Evolutionary conservation across 2,329 filamentous ascomycete species (phyloP).

Genomic region (Epichloe bromicola): DNA sequence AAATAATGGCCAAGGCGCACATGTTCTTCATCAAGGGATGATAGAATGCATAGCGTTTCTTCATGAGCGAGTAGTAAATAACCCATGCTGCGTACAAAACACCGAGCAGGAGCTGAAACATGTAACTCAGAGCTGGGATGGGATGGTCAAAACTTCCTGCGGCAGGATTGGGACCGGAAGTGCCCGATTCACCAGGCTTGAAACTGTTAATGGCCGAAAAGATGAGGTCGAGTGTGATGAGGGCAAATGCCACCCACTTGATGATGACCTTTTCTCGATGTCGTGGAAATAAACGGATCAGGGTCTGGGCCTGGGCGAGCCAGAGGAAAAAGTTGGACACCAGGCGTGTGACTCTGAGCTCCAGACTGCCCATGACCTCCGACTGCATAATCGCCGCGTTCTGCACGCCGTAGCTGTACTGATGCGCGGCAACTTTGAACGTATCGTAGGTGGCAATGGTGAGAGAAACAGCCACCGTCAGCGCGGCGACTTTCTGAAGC

Average conservation of each 20-base stretch:
- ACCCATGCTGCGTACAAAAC: conserved; percentile 88
- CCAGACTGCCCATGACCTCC: conserved; percentile 68
- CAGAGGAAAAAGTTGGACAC: conserved; percentile 95
- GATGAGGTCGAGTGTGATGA: conserved; percentile 80
- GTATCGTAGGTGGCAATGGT: conserved; percentile 91
- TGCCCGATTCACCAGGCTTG: conserved; percentile 31
- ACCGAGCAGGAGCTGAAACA: conserved; percentile 78
- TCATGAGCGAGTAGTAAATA: conserved; percentile 84
- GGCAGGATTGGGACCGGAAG: conserved; percentile 36
- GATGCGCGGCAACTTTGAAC: conserved; percentile 67
- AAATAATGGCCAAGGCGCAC: conserved; percentile 64
- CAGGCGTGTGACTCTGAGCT: conserved; percentile 80
- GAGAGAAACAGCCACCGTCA: conserved; percentile 68
- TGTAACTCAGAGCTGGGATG: conserved; percentile 78
- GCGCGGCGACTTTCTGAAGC: conserved; percentile 72
- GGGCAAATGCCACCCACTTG: conserved; percentile 93
- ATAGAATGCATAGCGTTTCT: conserved; percentile 82
- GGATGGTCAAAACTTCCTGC: conserved; percentile 76
- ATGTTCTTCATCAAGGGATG: conserved; percentile 87
- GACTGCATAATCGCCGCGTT: conserved; percentile 65
- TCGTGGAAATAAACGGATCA: conserved; percentile 89
- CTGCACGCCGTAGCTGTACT: conserved; percentile 69
- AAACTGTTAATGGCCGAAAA: conserved; percentile 93
- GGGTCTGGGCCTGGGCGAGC: conserved; percentile 92
- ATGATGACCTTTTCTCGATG: conserved; percentile 97